These are phyloP conservation scores for Trichoderma endophyticum DNA, from an alignment of 2,329 filamentous ascomycete genomes.

Conservation along the genomic window DNA sequence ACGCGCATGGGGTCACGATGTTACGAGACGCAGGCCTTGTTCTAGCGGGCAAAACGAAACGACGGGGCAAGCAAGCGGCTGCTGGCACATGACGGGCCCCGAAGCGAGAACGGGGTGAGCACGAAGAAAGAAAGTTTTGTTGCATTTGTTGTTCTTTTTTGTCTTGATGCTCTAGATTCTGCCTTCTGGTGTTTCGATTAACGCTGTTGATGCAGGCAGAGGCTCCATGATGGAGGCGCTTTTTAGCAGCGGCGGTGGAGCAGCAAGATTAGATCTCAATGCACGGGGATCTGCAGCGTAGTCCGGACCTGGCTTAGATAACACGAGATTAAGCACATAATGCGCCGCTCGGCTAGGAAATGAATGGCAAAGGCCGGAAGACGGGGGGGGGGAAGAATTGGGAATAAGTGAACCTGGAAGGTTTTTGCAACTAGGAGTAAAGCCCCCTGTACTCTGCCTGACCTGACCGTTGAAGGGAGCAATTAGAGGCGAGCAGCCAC, in stretches of 20 bases:
- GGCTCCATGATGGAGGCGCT: background rate
- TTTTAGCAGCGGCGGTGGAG: background rate
- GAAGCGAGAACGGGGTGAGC: background rate
- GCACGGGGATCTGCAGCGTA: conserved; percentile 1
- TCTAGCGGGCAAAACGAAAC: conserved; percentile 14
- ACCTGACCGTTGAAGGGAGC: background rate
- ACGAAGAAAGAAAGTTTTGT: background rate
- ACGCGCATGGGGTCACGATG: conserved; percentile 9
- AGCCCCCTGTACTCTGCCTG: background rate
- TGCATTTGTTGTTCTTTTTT: background rate
- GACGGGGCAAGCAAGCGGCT: background rate
- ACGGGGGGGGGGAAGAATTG: background rate
- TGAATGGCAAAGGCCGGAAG: background rate
- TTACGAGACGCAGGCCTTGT: background rate
- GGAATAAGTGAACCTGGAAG: background rate
- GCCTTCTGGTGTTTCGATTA: conserved; percentile 3
- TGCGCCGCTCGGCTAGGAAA: background rate
- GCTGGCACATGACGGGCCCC: background rate
- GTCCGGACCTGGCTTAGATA: background rate
- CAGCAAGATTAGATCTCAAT: conserved; percentile 11
- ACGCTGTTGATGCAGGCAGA: background rate
- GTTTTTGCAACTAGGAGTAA: background rate
- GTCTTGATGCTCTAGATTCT: background rate
- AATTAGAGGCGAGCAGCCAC: background rate
- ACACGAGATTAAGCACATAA: background rate